phyloP scores from a whole-genome alignment of 306 rosid genomes.

The Citrullus amarus region DNA sequence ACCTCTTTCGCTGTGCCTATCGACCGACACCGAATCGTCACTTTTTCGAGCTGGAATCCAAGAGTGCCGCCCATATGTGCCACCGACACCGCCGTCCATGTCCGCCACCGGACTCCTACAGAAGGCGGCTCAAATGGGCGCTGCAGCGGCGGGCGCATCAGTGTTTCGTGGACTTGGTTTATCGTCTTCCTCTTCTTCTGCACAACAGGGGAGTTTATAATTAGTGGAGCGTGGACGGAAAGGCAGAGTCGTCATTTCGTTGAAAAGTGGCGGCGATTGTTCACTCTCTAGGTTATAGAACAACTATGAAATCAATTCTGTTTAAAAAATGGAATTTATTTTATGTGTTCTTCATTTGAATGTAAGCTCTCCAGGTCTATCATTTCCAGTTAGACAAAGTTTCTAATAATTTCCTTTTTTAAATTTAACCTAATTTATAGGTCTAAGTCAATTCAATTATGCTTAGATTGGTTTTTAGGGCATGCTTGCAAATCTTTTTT shows the following conservation, averaged over 20 bases:
- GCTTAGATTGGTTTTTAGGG: too few relatives aligned
- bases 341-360: neutral
- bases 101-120: slow-evolving; percentile 4
- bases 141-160: neutral
- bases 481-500: too few relatives aligned
- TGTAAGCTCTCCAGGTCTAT: neutral
- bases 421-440: too few relatives aligned
- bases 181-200: slow-evolving; percentile 4
- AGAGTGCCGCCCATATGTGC: neutral
- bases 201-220: neutral
- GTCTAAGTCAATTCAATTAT: too few relatives aligned
- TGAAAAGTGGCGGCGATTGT: neutral
- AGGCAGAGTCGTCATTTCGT: neutral
- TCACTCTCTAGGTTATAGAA: neutral
- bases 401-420: too few relatives aligned
- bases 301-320: neutral
- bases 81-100: neutral
- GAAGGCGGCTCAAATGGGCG: slow-evolving; percentile 8
- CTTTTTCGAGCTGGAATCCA: neutral
- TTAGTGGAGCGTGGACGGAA: neutral
- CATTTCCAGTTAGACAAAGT: neutral
- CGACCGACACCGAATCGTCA: neutral
- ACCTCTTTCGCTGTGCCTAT: neutral
- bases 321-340: neutral
- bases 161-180: slow-evolving; percentile 4